These are phyloP conservation scores for Trichoderma koningii DNA, from an alignment of 2,329 filamentous ascomycete species.

Conservation along the genomic window DNA sequence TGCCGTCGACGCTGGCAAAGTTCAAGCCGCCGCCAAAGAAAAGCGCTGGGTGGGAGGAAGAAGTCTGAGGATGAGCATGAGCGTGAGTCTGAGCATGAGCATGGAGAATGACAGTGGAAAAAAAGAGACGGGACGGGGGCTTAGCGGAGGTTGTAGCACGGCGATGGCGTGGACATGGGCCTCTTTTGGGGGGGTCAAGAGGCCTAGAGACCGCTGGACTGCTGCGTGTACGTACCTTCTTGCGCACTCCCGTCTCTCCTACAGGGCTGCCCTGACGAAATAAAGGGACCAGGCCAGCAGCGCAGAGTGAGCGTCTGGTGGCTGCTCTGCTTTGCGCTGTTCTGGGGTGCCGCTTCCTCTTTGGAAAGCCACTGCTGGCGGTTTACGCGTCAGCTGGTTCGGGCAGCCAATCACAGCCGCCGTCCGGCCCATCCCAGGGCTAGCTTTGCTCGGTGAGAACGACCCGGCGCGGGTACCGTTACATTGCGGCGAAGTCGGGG, in stretches of 20 bases:
- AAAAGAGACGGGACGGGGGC: constrained; percentile 21
- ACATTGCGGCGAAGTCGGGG: constrained; percentile 29
- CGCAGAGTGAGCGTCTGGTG: not conserved
- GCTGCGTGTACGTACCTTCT: not conserved
- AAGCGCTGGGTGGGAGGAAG: not conserved
- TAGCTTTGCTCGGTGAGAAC: constrained; percentile 30
- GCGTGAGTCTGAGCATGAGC: not conserved
- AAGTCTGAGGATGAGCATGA: not conserved
- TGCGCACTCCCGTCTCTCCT: constrained; percentile 8
- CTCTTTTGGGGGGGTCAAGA: constrained; percentile 19
- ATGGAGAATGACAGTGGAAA: constrained; percentile 12
- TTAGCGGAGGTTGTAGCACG: constrained; percentile 20
- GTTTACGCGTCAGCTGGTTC: constrained; percentile 45
- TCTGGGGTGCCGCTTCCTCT: constrained; percentile 29
- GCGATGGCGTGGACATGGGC: constrained; percentile 13
- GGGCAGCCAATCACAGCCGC: constrained; percentile 37
- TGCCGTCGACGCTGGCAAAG: constrained; percentile 12
- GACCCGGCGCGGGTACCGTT: constrained; percentile 35
- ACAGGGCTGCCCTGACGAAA: constrained; percentile 33
- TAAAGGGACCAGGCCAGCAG: constrained; percentile 31
- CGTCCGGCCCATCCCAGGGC: constrained; percentile 31
- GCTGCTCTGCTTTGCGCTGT: constrained; percentile 13
- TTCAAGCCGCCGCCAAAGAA: constrained; percentile 16
- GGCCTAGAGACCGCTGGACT: constrained; percentile 3
- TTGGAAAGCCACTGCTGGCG: constrained; percentile 33